phyloP scores from a whole-genome alignment of 164 flowering plant genomes.

The Paratinospora sagittata region DNA sequence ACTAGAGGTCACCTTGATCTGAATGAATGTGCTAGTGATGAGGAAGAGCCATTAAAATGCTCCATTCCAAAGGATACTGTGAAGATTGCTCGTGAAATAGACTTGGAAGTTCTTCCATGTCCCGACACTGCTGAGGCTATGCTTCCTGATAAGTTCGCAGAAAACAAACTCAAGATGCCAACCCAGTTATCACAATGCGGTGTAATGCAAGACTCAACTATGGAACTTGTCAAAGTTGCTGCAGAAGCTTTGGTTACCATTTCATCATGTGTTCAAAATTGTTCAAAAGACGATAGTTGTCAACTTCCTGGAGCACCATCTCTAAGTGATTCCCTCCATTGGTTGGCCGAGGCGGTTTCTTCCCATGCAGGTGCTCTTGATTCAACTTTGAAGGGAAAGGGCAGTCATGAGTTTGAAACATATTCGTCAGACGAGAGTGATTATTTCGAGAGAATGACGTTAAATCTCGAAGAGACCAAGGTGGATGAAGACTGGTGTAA shows the following conservation, averaged over 20 bases:
- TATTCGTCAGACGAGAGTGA: slow-evolving; percentile 35
- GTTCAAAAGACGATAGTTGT: slow-evolving; percentile 5
- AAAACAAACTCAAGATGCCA: slow-evolving; percentile 3
- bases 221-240: slow-evolving; percentile 28
- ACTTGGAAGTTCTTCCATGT: slow-evolving; percentile 55
- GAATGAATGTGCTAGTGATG: slow-evolving; percentile 48
- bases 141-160: slow-evolving; percentile 3
- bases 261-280: slow-evolving; percentile 24
- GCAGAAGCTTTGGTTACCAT: slow-evolving; percentile 55
- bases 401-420: slow-evolving; percentile 9
- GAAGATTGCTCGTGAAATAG: slow-evolving; percentile 37
- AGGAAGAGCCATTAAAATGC: slow-evolving; percentile 38
- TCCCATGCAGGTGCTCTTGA: slow-evolving; percentile 21
- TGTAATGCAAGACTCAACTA: slow-evolving; percentile 8
- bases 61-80: slow-evolving; percentile 19
- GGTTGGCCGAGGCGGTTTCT: slow-evolving; percentile 55
- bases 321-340: slow-evolving; percentile 30
- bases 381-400: slow-evolving; percentile 9
- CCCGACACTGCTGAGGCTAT: slow-evolving; percentile 24
- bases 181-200: slow-evolving; percentile 6
- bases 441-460: slow-evolving; percentile 76
- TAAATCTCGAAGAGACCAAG: slow-evolving; percentile 51
- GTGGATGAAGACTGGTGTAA: slow-evolving; percentile 58
- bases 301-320: slow-evolving; percentile 17
- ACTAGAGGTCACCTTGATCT: slow-evolving; percentile 52